A percentile compares a stretch with the other conserved stretches of the same genome.
Evolutionary conservation across 352 stramenopile species (phyloP).

Genomic region (Phytophthora litchii): DNA sequence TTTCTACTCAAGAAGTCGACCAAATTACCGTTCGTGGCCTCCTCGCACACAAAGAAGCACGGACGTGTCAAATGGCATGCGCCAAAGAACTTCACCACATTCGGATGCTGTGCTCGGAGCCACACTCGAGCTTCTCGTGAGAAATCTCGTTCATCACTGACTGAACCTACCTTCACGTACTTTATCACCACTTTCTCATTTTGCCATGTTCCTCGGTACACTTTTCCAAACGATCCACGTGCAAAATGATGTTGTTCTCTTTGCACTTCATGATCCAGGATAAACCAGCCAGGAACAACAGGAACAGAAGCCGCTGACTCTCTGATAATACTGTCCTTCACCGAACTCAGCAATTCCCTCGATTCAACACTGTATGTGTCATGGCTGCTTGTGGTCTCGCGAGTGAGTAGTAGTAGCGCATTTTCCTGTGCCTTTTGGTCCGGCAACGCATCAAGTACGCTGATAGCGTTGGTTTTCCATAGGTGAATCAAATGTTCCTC

Average conservation of each 20-base stretch:
- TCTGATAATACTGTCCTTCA: background rate
- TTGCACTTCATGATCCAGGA: conserved; percentile 18
- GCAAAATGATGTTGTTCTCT: conserved; percentile 13
- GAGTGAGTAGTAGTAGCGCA: background rate
- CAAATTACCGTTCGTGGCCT: conserved; percentile 6
- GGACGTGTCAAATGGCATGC: conserved; percentile 13
- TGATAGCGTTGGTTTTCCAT: conserved; percentile 3
- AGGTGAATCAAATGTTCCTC: background rate
- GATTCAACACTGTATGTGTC: background rate
- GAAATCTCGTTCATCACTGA: conserved; percentile 25
- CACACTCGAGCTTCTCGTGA: conserved; percentile 24
- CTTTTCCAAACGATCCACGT: conserved; percentile 18
- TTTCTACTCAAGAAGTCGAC: conserved; percentile 1
- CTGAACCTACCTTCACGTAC: conserved; percentile 13
- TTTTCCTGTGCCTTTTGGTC: conserved; percentile 2
- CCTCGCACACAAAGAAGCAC: conserved; percentile 28
- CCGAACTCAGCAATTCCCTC: background rate
- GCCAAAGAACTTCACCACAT: conserved; percentile 21
- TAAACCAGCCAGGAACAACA: conserved; percentile 17
- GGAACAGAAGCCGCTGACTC: background rate
- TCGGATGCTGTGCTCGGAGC: conserved; percentile 8
- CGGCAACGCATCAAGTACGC: background rate
- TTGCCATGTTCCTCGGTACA: conserved; percentile 24
- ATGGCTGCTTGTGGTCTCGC: background rate
- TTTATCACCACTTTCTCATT: conserved; percentile 27